Conservation (phyloP, 129 eudicot species). For the sunflower (Helianthus annuus) region HanXRQr2.0-SUNRISE NC_035446.2:134520243-134520742, state of each 20-base stretch:
- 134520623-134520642: no score
- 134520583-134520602: no score
- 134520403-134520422: background rate
- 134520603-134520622: no score
- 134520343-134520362: background rate
- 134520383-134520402: background rate
- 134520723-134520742: background rate
- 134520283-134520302: background rate
- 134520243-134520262: background rate
- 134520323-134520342: background rate
- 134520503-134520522: background rate
- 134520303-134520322: background rate
- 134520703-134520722: background rate
- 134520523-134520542: background rate
- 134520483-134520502: conserved; percentile 1
- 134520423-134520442: background rate
- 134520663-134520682: background rate
- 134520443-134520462: background rate
- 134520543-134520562: no score
- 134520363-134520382: background rate
- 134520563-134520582: no score
- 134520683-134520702: background rate
- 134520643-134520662: background rate
- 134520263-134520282: background rate
- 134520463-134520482: conserved; percentile 13